phyloP scores from a whole-genome alignment of 768 basidiomycete genomes.

The Kwoniella dejecticola region DNA sequence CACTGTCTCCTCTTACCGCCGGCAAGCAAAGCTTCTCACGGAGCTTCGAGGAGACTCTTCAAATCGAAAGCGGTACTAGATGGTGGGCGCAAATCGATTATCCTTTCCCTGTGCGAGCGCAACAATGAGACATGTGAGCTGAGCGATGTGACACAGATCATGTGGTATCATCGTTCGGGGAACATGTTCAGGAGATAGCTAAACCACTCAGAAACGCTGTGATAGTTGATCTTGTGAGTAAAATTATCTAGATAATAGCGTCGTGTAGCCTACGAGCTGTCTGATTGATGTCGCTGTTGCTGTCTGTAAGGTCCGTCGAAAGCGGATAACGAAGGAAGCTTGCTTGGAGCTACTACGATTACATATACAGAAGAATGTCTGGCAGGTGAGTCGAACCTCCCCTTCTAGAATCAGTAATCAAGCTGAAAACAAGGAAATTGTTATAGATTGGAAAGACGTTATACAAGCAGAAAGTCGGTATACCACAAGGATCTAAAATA shows the following conservation, averaged over 20 bases:
- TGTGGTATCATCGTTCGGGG: slow-evolving; percentile 67
- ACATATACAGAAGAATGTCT: slow-evolving; percentile 88
- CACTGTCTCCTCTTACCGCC: slow-evolving; percentile 68
- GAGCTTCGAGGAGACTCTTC: slow-evolving; percentile 38
- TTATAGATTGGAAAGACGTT: slow-evolving; percentile 34
- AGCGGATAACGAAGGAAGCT: slow-evolving; percentile 61
- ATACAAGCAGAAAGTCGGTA: slow-evolving; percentile 83
- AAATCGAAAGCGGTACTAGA: slow-evolving; percentile 38
- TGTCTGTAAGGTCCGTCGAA: slow-evolving; percentile 64
- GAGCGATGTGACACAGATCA: slow-evolving; percentile 63
- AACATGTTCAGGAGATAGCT: slow-evolving; percentile 70
- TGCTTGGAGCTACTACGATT: slow-evolving; percentile 77
- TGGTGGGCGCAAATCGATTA: slow-evolving; percentile 22
- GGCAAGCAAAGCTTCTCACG: slow-evolving; percentile 60
- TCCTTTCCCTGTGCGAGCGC: no score
- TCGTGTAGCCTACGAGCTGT: neutral
- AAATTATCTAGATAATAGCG: neutral
- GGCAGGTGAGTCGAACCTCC: slow-evolving; percentile 65
- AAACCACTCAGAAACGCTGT: slow-evolving; percentile 70
- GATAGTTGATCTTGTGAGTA: slow-evolving; percentile 76
- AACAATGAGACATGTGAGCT: no score
- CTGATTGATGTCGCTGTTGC: no score
- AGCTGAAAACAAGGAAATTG: neutral
- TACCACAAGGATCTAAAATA: slow-evolving; percentile 97
- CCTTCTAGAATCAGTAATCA: no score